These are phyloP conservation scores for Linderniella brevidens DNA, from an alignment of 257 asterid genomes.

Conservation along the genomic window DNA sequence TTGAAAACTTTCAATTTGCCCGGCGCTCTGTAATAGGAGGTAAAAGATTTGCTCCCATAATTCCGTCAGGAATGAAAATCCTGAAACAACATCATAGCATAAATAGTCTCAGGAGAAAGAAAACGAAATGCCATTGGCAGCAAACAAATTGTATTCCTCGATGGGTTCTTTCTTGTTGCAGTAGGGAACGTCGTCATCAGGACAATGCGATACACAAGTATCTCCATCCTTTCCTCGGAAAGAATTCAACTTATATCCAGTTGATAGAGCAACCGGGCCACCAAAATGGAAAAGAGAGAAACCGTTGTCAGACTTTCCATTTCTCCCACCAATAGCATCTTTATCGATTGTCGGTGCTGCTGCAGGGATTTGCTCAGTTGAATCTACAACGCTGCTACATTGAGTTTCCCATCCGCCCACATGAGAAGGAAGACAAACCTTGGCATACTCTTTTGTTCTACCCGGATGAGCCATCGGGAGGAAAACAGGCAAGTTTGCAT, in stretches of 20 bases:
- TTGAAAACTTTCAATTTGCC: no score
- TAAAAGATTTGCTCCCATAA: constrained; percentile 15
- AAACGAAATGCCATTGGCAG: constrained; percentile 68
- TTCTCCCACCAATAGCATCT: constrained; percentile 19
- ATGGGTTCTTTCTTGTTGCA: constrained; percentile 40
- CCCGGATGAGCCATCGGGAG: constrained; percentile 39
- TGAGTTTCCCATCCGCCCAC: constrained; percentile 11
- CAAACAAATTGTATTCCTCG: constrained; percentile 87
- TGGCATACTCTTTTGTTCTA: constrained; percentile 25
- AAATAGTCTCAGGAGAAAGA: constrained; percentile 43
- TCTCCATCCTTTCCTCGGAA: no score
- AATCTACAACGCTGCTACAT: constrained; percentile 13
- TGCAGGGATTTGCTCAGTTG: constrained; percentile 16
- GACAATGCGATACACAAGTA: no score
- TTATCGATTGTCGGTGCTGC: constrained; percentile 22
- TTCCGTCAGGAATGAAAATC: constrained; percentile 16
- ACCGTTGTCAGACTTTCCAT: constrained; percentile 24
- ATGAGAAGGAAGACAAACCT: constrained; percentile 7
- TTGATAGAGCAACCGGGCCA: constrained; percentile 66
- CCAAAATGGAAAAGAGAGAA: constrained; percentile 96
- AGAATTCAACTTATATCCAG: constrained; percentile 10
- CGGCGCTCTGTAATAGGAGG: no score
- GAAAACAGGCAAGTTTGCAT: constrained; percentile 37
- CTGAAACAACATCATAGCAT: not conserved
- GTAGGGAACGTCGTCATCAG: constrained; percentile 12